Evolutionary conservation across 768 basidiomycete genomes (phyloP), one percentile per base, ranked within the genome.

Genomic region (Tylopilus balloui): DNA sequence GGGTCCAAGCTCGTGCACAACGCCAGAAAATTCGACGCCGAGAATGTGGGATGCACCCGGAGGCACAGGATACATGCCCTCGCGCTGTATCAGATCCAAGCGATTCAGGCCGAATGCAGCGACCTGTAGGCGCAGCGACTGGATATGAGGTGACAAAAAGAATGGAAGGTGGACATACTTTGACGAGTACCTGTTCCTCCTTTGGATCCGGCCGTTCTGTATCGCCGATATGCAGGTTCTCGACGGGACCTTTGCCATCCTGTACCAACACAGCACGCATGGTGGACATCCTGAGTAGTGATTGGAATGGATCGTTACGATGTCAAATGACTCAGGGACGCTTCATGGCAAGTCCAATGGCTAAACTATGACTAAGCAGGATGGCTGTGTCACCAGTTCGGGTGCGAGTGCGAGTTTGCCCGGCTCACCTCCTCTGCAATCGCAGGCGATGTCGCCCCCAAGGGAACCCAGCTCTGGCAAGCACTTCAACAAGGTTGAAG

Each of bases 101-200:
- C 92, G 78, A 68, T 94, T 94, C 51, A 94, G 68, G n/a, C 90
- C 89, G 64, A 94, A 93, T 1, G 84, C 84, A 65, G 80, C 81
- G 60, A 88, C 75, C 86, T 90, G 54, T 23, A 47, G 35, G 38
- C 39, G 31, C 32, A 44, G 37, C 47, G 9, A 41, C 44, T 44
- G 38, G 37, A 24, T 39, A 21, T 29, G 13, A 38, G 27, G 28
- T n/a, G 55, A 39, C 6, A 12, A n/a, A 19, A n/a, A 35, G 41
- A 38, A 21, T 5, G n/a, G 13, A 36, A 17, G 27, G 23, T 25
- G 42, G 19, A 47, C 73, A 38, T 54, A 81, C 92, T 78, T 92
- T 86, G 45, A 95, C 84, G n/a, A 92, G 74, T 2, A 92, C 86
- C 56, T 92, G 70, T 6, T 75, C 78, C 14, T 75, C 59, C 36